A percentile compares a stretch with the other conserved stretches of the same genome.
These are phyloP conservation scores for Pilatotrama ljubarskyi DNA, from an alignment of 768 basidiomycete species.

Conservation along the genomic window DNA sequence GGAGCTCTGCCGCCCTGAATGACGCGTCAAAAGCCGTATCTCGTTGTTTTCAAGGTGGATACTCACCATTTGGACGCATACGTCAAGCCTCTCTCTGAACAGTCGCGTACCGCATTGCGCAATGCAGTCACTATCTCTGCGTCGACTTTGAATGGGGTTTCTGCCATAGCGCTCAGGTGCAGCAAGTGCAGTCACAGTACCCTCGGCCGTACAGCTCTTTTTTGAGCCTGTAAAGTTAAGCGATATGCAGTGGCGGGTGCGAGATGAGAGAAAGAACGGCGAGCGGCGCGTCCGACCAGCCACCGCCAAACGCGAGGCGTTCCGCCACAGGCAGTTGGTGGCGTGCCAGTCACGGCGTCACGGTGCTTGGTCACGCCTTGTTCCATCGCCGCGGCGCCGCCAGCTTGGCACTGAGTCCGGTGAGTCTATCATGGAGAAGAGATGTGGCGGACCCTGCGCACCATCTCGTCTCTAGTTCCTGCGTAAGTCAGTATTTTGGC, in stretches of 20 bases:
- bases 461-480: background rate
- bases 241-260: background rate
- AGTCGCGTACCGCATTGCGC: conserved; percentile 65
- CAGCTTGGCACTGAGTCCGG: conserved; percentile 11
- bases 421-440: background rate
- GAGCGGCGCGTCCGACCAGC: background rate
- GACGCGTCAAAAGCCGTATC: background rate
- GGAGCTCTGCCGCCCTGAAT: conserved; percentile 73
- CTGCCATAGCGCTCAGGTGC: conserved; percentile 10
- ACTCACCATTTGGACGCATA: conserved; percentile 78
- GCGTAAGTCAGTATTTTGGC: background rate
- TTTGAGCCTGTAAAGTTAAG: background rate
- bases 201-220: background rate
- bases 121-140: conserved; percentile 55
- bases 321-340: background rate
- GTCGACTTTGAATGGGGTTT: conserved; percentile 38
- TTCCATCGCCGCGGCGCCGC: background rate
- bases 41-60: background rate
- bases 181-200: too few relatives aligned
- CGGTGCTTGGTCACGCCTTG: conserved; percentile 1
- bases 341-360: background rate
- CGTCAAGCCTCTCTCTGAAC: conserved; percentile 67
- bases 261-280: background rate
- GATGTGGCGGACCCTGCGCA: background rate
- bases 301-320: conserved; percentile 13